Base-by-base conservation (phyloP, 306 rosid genomes). In the Trifolium fragiferum region DNA sequence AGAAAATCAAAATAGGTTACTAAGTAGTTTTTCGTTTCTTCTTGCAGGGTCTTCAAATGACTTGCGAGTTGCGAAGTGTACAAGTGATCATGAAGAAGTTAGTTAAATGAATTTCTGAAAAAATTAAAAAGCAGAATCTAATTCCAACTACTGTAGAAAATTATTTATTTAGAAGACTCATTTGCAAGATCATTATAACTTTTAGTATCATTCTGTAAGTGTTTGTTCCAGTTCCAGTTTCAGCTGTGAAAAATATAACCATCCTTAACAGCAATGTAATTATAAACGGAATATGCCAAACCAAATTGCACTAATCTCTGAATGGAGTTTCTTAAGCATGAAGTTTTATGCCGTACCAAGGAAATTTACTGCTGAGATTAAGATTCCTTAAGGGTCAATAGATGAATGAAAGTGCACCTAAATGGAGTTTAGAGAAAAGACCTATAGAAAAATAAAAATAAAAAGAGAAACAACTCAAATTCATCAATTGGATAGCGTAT, bases 401-500 rank as follows among this genome's bases (percentile, higher is more conserved):
- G 23, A 35, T 71, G n/a, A 64, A 71, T 41, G 82, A 9, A 54
- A 7, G 53, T 32, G 23, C 60, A 19, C 62, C 23, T 13, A 59
- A 51, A 41, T 44, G 11, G 10, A 64, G 55, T 43, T 41, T 51
- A 19, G 76, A 78, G 47, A 46, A 11, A 44, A 62, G 18, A 49
- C 7, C 47, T 27, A 15, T 32, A 12, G 12, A 40, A 32, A 32
- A 4, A 32, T 7, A 6, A 23, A 46, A 35, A n/a, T 6, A 47
- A 40, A 50, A 18, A 23, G 14, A 37, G 37, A 30, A 23, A 43
- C 50, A 68, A 49, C 27, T 25, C 37, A 70, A 47, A 70, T 70
- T 47, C 38, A 46, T 49, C 63, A 57, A 49, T 73, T 66, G 76
- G 35, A 79, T 47, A 50, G 58, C 37, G n/a, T 12, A 74, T 62